Evolutionary conservation across 768 basidiomycete species (phyloP).

Genomic region (Ramaria sp.): DNA sequence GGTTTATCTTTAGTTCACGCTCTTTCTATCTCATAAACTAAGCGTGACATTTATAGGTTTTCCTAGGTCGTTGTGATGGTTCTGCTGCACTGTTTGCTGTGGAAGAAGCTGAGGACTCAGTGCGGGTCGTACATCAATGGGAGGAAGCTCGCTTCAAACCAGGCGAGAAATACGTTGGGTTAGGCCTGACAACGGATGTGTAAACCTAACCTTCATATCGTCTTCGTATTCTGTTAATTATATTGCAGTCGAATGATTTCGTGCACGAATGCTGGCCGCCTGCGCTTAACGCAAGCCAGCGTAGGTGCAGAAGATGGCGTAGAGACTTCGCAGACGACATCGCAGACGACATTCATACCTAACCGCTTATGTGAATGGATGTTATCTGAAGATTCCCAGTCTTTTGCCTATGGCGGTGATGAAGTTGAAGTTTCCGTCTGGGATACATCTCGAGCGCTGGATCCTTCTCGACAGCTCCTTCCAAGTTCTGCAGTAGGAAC

Average conservation of each 20-base stretch:
- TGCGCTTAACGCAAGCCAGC: constrained; percentile 36
- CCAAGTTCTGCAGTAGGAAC: constrained; percentile 20
- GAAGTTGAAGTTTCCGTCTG: constrained; percentile 81
- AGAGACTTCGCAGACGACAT: constrained; percentile 20
- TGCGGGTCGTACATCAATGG: constrained; percentile 42
- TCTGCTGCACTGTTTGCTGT: constrained; percentile 34
- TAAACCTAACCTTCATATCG: constrained; percentile 20
- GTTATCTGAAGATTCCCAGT: constrained; percentile 36
- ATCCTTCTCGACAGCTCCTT: constrained; percentile 11
- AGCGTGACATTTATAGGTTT: constrained; percentile 38
- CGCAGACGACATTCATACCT: constrained; percentile 40
- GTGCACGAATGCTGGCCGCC: constrained; percentile 68
- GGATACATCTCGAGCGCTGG: constrained; percentile 54
- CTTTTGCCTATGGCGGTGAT: constrained; percentile 76
- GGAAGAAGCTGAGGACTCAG: constrained; percentile 26
- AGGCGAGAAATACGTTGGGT: constrained; percentile 50
- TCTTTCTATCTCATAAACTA: constrained; percentile 20
- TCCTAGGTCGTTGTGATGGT: constrained; percentile 56
- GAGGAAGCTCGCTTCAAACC: constrained; percentile 48
- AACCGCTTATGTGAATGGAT: constrained; percentile 62
- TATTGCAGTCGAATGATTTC: constrained; percentile 40
- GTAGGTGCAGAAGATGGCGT: constrained; percentile 13
- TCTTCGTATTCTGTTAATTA: background rate
- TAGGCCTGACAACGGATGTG: constrained; percentile 36
- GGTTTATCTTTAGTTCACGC: constrained; percentile 12